Percentiles rank a stretch among this genome's conserved stretches.
Evolutionary conservation across 1,284 basidiomycete genomes (phyloP).

Genomic region (Meripilus lineatus): DNA sequence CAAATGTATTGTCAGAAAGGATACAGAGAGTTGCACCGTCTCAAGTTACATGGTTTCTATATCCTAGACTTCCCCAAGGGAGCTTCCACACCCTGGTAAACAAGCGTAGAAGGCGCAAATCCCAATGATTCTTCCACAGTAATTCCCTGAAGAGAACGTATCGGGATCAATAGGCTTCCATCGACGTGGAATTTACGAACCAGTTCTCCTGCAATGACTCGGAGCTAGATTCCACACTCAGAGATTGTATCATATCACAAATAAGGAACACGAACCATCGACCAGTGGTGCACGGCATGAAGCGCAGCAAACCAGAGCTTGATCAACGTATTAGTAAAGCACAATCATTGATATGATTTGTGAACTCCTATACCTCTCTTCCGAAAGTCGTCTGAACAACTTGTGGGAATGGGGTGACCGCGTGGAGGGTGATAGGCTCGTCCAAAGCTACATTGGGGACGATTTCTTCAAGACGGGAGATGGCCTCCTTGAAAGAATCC

Average conservation of each 20-base stretch:
- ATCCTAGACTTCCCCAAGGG: slow-evolving; percentile 40
- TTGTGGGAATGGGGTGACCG: slow-evolving; percentile 74
- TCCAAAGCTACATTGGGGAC: slow-evolving; percentile 46
- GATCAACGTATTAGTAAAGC: not conserved
- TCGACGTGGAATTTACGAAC: slow-evolving; percentile 35
- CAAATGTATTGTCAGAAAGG: no score
- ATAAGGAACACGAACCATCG: slow-evolving; percentile 53
- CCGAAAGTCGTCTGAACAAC: slow-evolving; percentile 74
- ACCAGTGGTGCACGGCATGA: slow-evolving; percentile 84
- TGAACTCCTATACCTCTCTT: slow-evolving; percentile 60
- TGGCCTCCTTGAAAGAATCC: slow-evolving; percentile 49
- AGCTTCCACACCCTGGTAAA: slow-evolving; percentile 52
- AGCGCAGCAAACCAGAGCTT: slow-evolving; percentile 84
- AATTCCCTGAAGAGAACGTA: slow-evolving; percentile 44
- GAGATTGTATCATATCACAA: not conserved
- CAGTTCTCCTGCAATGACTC: slow-evolving; percentile 75
- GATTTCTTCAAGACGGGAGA: slow-evolving; percentile 49
- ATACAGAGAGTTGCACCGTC: not conserved
- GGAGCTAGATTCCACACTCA: slow-evolving; percentile 44
- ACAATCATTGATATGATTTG: no score
- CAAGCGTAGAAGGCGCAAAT: slow-evolving; percentile 76
- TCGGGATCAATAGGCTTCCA: slow-evolving; percentile 7
- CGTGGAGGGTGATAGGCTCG: slow-evolving; percentile 60
- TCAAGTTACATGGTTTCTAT: slow-evolving; percentile 1
- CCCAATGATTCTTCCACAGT: slow-evolving; percentile 69